Base-by-base conservation (phyloP, 1,284 basidiomycete genomes). In the Leccinum pachyderme region DNA sequence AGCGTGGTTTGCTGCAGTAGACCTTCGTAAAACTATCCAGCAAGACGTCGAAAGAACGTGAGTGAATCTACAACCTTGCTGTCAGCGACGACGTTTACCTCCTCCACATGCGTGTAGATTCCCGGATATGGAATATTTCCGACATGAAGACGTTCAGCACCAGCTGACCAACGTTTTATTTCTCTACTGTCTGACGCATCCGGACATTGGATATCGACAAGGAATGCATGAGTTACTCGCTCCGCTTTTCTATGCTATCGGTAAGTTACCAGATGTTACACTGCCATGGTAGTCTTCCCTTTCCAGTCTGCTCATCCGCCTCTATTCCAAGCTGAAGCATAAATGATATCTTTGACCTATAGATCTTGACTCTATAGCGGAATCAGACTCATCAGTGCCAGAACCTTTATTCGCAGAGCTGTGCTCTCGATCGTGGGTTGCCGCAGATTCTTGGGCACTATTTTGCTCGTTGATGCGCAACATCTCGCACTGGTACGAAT, bases 211-310 rank as follows among this genome's bases (percentile, higher is more conserved):
- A 29, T 97, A 97, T 68, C 82, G 95, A 31, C 89, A 96, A 79
- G 95, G 95, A 48, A 97, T 98, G 95, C 95, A 98, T 68, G 95
- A 98, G 69, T 76, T 97, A 5, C 80, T 96, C 7, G 95, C 93
- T 1, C 89, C 91, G 0, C 71, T 96, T 31, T 89, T 91, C 61
- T 83, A 89, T 66, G 86, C 87, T 2, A 78, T 93, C 46, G 71
- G 71, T 72, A 62, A 59, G 71, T 64, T 28, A n/a, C 37, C 12
- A 32, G 25, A 25, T 35, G 35, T 50, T 49, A 13, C 29, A 43
- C 32, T 37, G 24, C 32, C 49, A 43, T 51, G 43, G 48, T 55
- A 51, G 48, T 55, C 50, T 22, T 24, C 49, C 37, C 52, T 57
- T 56, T 55, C 51, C 35, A n/a, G 29, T 57, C 58, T 28, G 45